Conservation (phyloP, 495 filamentous ascomycete species). For the Tuber calosporum region DNA sequence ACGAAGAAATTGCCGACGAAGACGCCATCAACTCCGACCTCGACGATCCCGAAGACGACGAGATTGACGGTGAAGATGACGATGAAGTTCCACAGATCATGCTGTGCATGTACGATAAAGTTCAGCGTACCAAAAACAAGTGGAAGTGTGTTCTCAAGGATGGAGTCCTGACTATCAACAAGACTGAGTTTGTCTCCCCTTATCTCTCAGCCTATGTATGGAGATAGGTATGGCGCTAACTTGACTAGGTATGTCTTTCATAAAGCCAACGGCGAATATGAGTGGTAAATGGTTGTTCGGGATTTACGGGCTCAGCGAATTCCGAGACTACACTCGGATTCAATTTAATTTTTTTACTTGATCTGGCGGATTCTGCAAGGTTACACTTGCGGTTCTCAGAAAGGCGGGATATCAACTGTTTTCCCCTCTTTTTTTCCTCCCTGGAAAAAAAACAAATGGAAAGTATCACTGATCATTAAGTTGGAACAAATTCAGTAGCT, state of each 20-base stretch:
- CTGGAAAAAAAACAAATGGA: slow-evolving; percentile 2
- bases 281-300: slow-evolving; percentile 63
- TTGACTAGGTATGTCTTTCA: slow-evolving; percentile 77
- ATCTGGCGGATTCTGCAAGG: slow-evolving; percentile 9
- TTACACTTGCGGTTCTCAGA: background rate
- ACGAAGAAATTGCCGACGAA: slow-evolving; percentile 68
- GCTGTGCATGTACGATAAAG: slow-evolving; percentile 99
- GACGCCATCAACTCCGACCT: slow-evolving; percentile 99
- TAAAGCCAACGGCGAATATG: slow-evolving; percentile 92
- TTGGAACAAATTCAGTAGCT: slow-evolving; percentile 7
- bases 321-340: background rate
- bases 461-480: slow-evolving; percentile 23
- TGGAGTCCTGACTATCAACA: slow-evolving; percentile 81
- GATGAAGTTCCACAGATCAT: slow-evolving; percentile 72
- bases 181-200: slow-evolving; percentile 62
- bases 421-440: slow-evolving; percentile 7
- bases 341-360: slow-evolving; percentile 10
- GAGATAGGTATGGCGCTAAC: slow-evolving; percentile 31
- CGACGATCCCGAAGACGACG: slow-evolving; percentile 83
- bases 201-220: background rate
- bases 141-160: slow-evolving; percentile 99
- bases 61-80: slow-evolving; percentile 73
- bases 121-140: slow-evolving; percentile 99
- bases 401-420: slow-evolving; percentile 13
- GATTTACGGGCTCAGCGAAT: background rate